Evolutionary conservation across 2,329 filamentous ascomycete species (phyloP), one percentile per base, ranked within the genome.

Genomic region (Neurospora sp.): DNA sequence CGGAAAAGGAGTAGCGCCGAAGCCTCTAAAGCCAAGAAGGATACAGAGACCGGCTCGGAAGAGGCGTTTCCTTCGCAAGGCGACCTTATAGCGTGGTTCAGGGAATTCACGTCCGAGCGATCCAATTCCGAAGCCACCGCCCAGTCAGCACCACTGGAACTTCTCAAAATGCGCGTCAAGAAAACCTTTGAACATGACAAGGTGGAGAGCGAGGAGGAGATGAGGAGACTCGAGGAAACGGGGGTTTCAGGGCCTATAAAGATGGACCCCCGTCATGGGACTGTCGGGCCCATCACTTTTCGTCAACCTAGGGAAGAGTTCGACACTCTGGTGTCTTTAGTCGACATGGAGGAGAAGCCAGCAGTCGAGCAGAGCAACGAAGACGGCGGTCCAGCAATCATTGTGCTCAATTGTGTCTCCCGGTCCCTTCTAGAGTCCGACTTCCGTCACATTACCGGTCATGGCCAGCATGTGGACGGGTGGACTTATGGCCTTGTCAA

Each of bases 371-470:
- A 62, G 28, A 62, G 28, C 52, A 17, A 62, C 23, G 15, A 33
- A n/a, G 52, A 62, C 15, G 52, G 28, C 15, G 68, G 67, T 13
- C 70, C 76, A 33, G 73, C 76, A 2, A 73, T 79, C 8, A 82
- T 94, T 52, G 82, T 89, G 58, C 79, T 93, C 43, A 82, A 82
- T 23, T 85, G 87, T 46, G 84, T 87, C 7, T 87, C 86, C 75
- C 84, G 84, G 70, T 84, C 86, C 23, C 83, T 94, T 62, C 82
- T 83, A 23, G 86, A 90, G 74, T 86, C 85, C 73, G 92, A 95
- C 80, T 94, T 95, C 79, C 84, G 87, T 73, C 89, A 91, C 69
- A 79, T 93, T 19, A 84, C 88, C 5, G 85, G 85, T 1, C 86
- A 84, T 75, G 87, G 88, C 66, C 79, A 82, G 69, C 88, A 91